phyloP scores from a whole-genome alignment of 305 asterid genomes.

The Euphrasia arctica region DNA sequence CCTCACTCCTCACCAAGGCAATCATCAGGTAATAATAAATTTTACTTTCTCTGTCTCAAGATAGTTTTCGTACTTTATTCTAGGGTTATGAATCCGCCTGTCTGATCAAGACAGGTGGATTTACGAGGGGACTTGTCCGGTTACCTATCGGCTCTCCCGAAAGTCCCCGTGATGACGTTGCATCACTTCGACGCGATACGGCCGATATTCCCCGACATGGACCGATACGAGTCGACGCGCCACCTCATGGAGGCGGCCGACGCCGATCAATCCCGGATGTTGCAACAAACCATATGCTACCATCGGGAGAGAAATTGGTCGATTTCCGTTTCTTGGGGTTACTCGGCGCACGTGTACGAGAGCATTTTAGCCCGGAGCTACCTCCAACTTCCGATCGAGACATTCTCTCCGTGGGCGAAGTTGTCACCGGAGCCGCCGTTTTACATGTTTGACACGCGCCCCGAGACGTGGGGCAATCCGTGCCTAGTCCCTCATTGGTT shows the following conservation, averaged over 20 bases:
- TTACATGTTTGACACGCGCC: slow-evolving; percentile 65
- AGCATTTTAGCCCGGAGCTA: slow-evolving; percentile 49
- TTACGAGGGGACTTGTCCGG: slow-evolving; percentile 58
- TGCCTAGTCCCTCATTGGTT: slow-evolving; percentile 60
- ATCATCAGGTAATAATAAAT: slow-evolving; percentile 57
- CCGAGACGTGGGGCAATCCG: slow-evolving; percentile 24
- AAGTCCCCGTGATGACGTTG: slow-evolving; percentile 53
- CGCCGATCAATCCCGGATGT: slow-evolving; percentile 56
- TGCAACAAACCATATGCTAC: slow-evolving; percentile 69
- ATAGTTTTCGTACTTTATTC: too few relatives aligned
- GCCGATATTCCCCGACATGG: slow-evolving; percentile 60
- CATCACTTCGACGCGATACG: slow-evolving; percentile 59
- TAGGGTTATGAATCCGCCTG: too few relatives aligned
- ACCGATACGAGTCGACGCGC: slow-evolving; percentile 38
- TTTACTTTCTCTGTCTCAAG: too few relatives aligned
- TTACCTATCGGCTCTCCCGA: slow-evolving; percentile 58
- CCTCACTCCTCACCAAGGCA: slow-evolving; percentile 66
- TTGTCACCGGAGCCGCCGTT: slow-evolving; percentile 30
- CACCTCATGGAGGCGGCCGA: slow-evolving; percentile 70
- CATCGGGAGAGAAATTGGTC: slow-evolving; percentile 51
- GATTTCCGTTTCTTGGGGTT: slow-evolving; percentile 65
- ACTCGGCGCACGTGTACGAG: slow-evolving; percentile 63
- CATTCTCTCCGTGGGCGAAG: slow-evolving; percentile 46
- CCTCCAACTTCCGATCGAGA: slow-evolving; percentile 57
- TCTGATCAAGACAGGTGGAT: slow-evolving; percentile 42